Evolutionary conservation across 352 stramenopile species (phyloP), one percentile per base, ranked within the genome.

Genomic region (Phytophthora fragariaefolia): DNA sequence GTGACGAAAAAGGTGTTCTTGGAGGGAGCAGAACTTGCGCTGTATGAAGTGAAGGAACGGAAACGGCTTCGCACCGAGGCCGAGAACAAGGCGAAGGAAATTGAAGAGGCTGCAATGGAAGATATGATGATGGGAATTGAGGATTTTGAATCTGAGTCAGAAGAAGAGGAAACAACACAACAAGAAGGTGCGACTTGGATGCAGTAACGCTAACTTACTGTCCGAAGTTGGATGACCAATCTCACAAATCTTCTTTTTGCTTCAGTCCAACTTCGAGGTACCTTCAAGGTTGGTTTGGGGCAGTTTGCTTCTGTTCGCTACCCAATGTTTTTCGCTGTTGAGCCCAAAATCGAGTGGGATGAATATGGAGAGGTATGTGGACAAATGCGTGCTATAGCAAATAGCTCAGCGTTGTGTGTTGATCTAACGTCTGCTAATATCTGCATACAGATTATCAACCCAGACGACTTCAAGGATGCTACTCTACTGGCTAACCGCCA

Each of bases 101-200:
- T 96, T 43, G 89, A 95, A 51, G 89, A 96, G 54, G 89, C 89
- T 50, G 89, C 87, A 32, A 96, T 96, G 87, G 87, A 96, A 64
- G 89, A 96, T 63, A 96, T 96, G 86, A 95, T 96, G 87, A 92
- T 96, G 83, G 86, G 84, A 24, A 95, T 96, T 34, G 89, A 92
- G 73, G 89, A 96, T 72, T 96, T 93, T 53, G 89, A 96, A 63
- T 93, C 79, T 2, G 83, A 92, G 42, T 85, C 83, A 8, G 89
- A 96, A 58, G 89, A 96, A 66, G 83, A 93, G 24, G 71, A 80
- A 58, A 68, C 76, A 3, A 70, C 75, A 40, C 54, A 64, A 18
- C 87, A 92, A 80, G 80, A 92, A 77, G 76, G 79, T 91, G 50
- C 27, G 67, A 63, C 46, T 2, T 30, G 36, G 15, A 27, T 48